These are phyloP conservation scores for Talaromyces proteolyticus DNA, from an alignment of 495 filamentous ascomycete species.

Conservation along the genomic window DNA sequence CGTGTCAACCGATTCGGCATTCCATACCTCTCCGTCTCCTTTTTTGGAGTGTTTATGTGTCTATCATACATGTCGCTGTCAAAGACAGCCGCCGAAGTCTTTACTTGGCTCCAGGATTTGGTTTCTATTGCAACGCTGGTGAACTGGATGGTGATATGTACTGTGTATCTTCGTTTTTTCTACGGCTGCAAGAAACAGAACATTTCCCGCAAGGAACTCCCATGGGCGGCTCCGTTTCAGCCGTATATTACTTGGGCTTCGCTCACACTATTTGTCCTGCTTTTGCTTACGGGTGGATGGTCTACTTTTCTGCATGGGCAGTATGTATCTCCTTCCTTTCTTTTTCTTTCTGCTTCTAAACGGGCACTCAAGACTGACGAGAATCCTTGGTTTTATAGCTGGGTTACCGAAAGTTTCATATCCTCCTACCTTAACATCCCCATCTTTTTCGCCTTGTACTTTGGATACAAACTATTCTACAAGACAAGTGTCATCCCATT, in stretches of 20 bases:
- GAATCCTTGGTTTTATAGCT: slow-evolving; percentile 4
- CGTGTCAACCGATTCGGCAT: slow-evolving; percentile 28
- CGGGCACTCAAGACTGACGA: neutral
- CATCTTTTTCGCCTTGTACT: slow-evolving; percentile 43
- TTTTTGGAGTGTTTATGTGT: slow-evolving; percentile 15
- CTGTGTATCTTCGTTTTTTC: slow-evolving; percentile 50
- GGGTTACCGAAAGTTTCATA: slow-evolving; percentile 23
- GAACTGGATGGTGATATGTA: slow-evolving; percentile 45
- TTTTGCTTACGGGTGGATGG: slow-evolving; percentile 53
- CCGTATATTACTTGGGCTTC: slow-evolving; percentile 38
- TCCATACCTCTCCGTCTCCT: slow-evolving; percentile 28
- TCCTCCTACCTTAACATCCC: slow-evolving; percentile 44
- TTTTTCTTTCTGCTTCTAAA: neutral
- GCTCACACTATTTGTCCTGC: slow-evolving; percentile 32
- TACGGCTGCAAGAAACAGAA: slow-evolving; percentile 43
- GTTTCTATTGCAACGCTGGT: slow-evolving; percentile 46
- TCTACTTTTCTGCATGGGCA: slow-evolving; percentile 50
- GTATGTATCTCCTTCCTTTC: neutral
- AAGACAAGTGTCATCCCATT: slow-evolving; percentile 49
- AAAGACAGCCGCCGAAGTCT: slow-evolving; percentile 12
- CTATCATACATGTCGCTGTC: slow-evolving; percentile 19
- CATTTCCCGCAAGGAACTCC: slow-evolving; percentile 30
- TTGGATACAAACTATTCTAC: slow-evolving; percentile 49
- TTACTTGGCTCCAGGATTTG: slow-evolving; percentile 46
- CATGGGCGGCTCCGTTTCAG: slow-evolving; percentile 41